Conservation (phyloP, 352 stramenopile genomes). For the Globisporangium camurandrum region DNA sequence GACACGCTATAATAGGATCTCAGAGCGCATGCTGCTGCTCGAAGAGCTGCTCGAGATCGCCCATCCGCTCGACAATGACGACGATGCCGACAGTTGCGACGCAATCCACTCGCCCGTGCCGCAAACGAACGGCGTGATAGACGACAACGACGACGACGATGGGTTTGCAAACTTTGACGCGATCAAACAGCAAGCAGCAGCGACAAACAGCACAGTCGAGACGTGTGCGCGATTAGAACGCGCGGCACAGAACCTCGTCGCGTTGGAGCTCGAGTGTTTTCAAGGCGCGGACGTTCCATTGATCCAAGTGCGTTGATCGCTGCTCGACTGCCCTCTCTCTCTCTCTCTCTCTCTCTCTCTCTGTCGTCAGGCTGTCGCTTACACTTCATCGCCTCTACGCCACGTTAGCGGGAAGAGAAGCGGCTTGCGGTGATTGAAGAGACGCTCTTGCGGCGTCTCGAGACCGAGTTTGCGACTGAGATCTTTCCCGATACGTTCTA, state of each 20-base stretch:
- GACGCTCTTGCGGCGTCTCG: constrained; percentile 55
- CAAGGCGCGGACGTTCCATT: constrained; percentile 55
- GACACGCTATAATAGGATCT: too few relatives aligned
- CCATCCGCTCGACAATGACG: constrained; percentile 20
- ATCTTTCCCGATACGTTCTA: constrained; percentile 87
- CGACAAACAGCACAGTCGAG: constrained; percentile 34
- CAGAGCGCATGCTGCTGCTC: constrained; percentile 65
- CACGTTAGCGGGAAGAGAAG: constrained; percentile 52
- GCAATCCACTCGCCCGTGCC: too few relatives aligned
- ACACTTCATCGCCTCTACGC: not conserved
- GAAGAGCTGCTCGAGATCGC: constrained; percentile 72
- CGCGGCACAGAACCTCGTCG: constrained; percentile 61
- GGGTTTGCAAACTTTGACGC: constrained; percentile 71
- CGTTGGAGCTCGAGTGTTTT: constrained; percentile 71
- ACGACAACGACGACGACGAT: constrained; percentile 34
- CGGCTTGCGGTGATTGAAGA: constrained; percentile 62
- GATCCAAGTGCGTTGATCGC: constrained; percentile 38
- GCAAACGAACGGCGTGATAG: too few relatives aligned
- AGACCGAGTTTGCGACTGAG: constrained; percentile 82
- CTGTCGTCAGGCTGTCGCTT: not conserved
- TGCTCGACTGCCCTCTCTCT: too few relatives aligned
- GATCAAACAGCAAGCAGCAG: constrained; percentile 23
- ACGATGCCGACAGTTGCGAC: constrained; percentile 11
- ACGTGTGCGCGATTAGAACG: constrained; percentile 69
- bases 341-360: not conserved